Evolutionary conservation across 192 early-diverging fungal genomes (phyloP).

Genomic region (Entomortierella lignicola): DNA sequence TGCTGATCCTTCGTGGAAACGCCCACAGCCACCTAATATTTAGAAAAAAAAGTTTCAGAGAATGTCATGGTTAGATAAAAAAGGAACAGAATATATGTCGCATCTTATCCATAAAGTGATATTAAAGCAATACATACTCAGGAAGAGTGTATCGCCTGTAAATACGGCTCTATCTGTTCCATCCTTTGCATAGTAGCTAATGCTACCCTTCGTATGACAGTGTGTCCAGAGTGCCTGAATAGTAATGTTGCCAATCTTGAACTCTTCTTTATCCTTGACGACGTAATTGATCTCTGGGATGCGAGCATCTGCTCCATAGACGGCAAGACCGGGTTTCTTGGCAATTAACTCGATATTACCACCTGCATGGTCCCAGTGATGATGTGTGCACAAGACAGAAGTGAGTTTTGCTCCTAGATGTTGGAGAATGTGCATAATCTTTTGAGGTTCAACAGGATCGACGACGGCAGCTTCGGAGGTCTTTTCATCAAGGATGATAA

Average conservation of each 20-base stretch:
- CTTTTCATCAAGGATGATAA: constrained; percentile 82
- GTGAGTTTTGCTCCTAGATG: constrained; percentile 70
- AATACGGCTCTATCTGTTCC: constrained; percentile 57
- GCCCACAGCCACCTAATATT: constrained; percentile 63
- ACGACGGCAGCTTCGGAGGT: constrained; percentile 75
- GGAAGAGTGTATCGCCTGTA: constrained; percentile 65
- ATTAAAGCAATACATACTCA: constrained; percentile 31
- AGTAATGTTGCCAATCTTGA: constrained; percentile 79
- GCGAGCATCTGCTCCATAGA: constrained; percentile 90
- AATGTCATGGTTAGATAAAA: no score
- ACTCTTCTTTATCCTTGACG: constrained; percentile 77
- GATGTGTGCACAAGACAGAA: constrained; percentile 86
- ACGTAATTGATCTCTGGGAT: constrained; percentile 85
- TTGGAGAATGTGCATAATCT: constrained; percentile 70
- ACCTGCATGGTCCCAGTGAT: constrained; percentile 90
- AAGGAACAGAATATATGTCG: no score
- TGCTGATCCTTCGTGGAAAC: constrained; percentile 69
- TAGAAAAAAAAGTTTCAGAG: no score
- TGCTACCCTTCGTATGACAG: constrained; percentile 92
- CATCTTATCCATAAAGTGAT: not conserved
- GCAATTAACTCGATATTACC: constrained; percentile 76
- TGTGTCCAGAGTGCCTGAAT: constrained; percentile 83
- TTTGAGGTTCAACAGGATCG: constrained; percentile 87
- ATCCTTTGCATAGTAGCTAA: constrained; percentile 86
- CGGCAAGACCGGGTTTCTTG: constrained; percentile 71